phyloP scores from a whole-genome alignment of 495 filamentous ascomycete genomes.

The Penicillium desertorum region DNA sequence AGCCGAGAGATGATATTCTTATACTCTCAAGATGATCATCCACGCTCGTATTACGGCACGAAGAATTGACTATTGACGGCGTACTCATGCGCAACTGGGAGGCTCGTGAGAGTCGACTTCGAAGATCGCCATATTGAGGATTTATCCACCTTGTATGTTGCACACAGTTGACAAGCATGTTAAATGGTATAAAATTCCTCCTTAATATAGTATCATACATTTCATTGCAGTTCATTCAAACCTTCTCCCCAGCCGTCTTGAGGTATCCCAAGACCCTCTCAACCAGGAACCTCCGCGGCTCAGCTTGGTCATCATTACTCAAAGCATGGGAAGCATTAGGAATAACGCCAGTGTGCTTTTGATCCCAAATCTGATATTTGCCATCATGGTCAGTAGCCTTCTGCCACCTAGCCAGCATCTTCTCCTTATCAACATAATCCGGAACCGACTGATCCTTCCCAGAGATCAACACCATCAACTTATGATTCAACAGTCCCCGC shows the following conservation, averaged over 20 bases:
- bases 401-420: constrained; percentile 62
- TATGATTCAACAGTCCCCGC: constrained; percentile 51
- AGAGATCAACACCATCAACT: constrained; percentile 57
- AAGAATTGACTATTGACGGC: background rate
- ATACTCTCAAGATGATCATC: background rate
- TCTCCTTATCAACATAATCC: constrained; percentile 58
- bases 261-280: constrained; percentile 39
- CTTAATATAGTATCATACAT: constrained; percentile 19
- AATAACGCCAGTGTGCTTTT: constrained; percentile 38
- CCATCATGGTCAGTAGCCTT: constrained; percentile 49
- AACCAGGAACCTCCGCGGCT: constrained; percentile 39
- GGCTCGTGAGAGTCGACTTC: background rate
- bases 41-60: background rate
- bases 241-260: constrained; percentile 7
- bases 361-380: constrained; percentile 39
- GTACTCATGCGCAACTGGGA: too few relatives aligned
- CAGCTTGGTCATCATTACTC: constrained; percentile 49
- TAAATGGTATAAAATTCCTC: background rate
- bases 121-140: background rate
- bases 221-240: background rate
- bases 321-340: constrained; percentile 48
- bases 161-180: background rate
- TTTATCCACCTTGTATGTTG: background rate
- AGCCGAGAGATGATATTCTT: background rate
- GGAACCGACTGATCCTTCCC: constrained; percentile 72